Conservation (phyloP, 2,329 filamentous ascomycete species). For the Mycogone perniciosa region DNA sequence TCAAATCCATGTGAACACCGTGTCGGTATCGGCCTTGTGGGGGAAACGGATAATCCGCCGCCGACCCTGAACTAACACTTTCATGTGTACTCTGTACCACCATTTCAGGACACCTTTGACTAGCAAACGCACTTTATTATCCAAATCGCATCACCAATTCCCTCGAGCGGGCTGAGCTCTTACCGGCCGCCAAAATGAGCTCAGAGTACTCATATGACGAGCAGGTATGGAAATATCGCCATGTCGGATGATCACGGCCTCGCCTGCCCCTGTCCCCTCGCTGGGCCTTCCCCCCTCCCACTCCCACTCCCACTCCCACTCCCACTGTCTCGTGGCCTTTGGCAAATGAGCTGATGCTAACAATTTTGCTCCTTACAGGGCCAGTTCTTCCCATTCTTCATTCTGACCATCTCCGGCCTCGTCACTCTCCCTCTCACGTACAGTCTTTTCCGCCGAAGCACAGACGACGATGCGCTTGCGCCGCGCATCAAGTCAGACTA, state of each 20-base stretch:
- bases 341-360: conserved; percentile 6
- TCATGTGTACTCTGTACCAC: background rate
- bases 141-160: background rate
- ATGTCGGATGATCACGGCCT: background rate
- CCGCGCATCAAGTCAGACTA: conserved; percentile 77
- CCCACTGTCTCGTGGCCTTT: no score
- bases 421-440: conserved; percentile 89
- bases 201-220: conserved; percentile 98
- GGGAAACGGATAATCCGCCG: conserved; percentile 29
- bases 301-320: background rate
- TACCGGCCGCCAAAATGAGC: conserved; percentile 58
- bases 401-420: conserved; percentile 81
- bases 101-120: conserved; percentile 6
- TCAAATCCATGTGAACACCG: conserved; percentile 27
- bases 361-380: conserved; percentile 44
- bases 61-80: conserved; percentile 17
- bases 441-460: conserved; percentile 73
- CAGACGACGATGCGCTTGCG: conserved; percentile 70
- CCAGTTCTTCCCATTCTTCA: conserved; percentile 98
- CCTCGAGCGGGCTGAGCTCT: conserved; percentile 30
- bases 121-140: conserved; percentile 13
- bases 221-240: conserved; percentile 48
- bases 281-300: background rate
- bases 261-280: background rate
- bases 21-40: conserved; percentile 25